phyloP scores from a whole-genome alignment of 257 asterid genomes.

The Perilla frutescens region DNA sequence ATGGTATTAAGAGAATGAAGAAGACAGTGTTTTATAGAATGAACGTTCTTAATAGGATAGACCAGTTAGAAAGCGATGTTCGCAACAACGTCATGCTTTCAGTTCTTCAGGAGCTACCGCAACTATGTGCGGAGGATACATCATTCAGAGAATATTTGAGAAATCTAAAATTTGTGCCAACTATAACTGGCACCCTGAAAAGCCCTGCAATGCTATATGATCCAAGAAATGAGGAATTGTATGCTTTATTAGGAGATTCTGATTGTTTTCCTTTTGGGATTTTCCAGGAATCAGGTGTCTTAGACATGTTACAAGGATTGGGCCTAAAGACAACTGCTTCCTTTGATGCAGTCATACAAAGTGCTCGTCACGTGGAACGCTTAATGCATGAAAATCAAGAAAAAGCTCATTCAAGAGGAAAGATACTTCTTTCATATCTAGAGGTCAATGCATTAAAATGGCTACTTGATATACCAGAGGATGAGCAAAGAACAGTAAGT shows the following conservation, averaged over 20 bases:
- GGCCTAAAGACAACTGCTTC: slow-evolving; percentile 90
- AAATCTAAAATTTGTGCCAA: slow-evolving; percentile 75
- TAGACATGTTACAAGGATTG: slow-evolving; percentile 88
- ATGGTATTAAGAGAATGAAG: slow-evolving; percentile 76
- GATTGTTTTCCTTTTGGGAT: slow-evolving; percentile 77
- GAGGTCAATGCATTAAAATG: slow-evolving; percentile 90
- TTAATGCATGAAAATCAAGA: slow-evolving; percentile 66
- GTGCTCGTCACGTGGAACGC: slow-evolving; percentile 84
- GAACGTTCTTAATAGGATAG: slow-evolving; percentile 61
- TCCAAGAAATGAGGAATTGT: slow-evolving; percentile 91
- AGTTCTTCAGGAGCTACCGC: slow-evolving; percentile 85
- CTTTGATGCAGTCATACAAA: slow-evolving; percentile 72
- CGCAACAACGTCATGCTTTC: slow-evolving; percentile 80
- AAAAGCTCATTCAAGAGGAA: slow-evolving; percentile 74
- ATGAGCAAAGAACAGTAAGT: slow-evolving; percentile 62
- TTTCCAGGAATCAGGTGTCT: slow-evolving; percentile 65
- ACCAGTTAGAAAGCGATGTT: slow-evolving; percentile 58
- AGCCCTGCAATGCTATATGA: slow-evolving; percentile 72
- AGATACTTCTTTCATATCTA: slow-evolving; percentile 84
- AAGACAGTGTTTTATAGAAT: slow-evolving; percentile 74
- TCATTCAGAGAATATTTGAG: slow-evolving; percentile 70
- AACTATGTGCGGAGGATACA: slow-evolving; percentile 72
- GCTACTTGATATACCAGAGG: slow-evolving; percentile 63
- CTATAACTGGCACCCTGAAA: slow-evolving; percentile 67
- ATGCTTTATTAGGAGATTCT: slow-evolving; percentile 81